These are phyloP conservation scores for Tilletia walkeri DNA, from an alignment of 1,284 basidiomycete genomes.

Conservation along the genomic window DNA sequence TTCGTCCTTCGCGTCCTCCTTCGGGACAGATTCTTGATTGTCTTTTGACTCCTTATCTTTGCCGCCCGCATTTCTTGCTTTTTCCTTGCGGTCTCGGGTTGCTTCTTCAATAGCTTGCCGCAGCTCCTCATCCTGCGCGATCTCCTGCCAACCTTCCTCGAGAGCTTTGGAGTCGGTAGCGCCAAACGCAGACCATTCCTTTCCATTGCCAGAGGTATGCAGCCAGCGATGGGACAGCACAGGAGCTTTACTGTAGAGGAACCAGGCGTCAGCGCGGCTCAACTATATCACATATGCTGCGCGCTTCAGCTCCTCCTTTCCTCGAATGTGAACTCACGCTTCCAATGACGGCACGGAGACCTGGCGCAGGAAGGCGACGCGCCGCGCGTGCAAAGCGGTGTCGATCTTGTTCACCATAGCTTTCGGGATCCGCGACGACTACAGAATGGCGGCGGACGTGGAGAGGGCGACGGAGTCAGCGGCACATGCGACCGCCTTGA, in stretches of 20 bases:
- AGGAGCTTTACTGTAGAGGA: constrained; percentile 8
- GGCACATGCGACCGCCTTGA: no score
- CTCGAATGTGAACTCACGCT: not conserved
- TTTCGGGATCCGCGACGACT: no score
- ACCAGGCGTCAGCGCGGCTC: not conserved
- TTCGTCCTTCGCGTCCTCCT: not conserved
- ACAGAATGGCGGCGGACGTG: no score
- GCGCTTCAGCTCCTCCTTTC: no score
- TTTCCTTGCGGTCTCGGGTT: not conserved
- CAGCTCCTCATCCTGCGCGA: constrained; percentile 15
- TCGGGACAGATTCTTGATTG: not conserved
- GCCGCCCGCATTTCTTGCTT: no score
- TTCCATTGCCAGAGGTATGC: constrained; percentile 19
- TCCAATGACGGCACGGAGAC: constrained; percentile 11
- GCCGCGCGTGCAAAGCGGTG: constrained; percentile 2
- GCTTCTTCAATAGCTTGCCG: constrained; percentile 11
- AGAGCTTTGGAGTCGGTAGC: constrained; percentile 17
- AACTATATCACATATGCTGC: not conserved
- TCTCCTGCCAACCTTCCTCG: constrained; percentile 18
- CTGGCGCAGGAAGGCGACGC: constrained; percentile 14
- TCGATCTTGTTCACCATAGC: not conserved
- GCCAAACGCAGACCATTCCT: constrained; percentile 23
- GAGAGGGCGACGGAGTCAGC: no score
- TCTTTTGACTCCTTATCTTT: no score
- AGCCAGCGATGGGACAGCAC: constrained; percentile 20